Percentiles rank a stretch among this genome's conserved stretches.
phyloP scores from a whole-genome alignment of 2,329 filamentous ascomycete species.

The Aspergillus japonicus region DNA sequence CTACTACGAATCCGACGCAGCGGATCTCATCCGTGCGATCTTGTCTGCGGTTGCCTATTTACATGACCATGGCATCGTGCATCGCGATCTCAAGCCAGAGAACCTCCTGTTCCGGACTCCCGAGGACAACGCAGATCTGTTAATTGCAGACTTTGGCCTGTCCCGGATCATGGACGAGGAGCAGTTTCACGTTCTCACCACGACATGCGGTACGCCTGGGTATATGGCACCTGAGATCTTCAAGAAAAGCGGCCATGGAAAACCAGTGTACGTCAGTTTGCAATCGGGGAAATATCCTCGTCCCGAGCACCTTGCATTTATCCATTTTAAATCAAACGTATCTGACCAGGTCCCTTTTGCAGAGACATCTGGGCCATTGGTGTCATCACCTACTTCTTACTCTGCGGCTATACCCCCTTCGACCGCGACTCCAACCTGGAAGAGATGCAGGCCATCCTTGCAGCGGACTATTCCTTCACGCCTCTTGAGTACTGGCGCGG shows the following conservation, averaged over 20 bases:
- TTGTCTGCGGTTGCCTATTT: constrained; percentile 97
- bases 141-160: constrained; percentile 96
- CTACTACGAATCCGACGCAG: constrained; percentile 96
- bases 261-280: constrained; percentile 70
- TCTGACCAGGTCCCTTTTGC: constrained; percentile 8
- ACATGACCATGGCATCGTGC: constrained; percentile 97
- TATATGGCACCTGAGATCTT: constrained; percentile 99
- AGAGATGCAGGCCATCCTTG: constrained; percentile 98
- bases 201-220: constrained; percentile 93
- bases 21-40: constrained; percentile 89
- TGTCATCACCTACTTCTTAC: constrained; percentile 96
- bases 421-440: constrained; percentile 96
- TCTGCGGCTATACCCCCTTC: constrained; percentile 97
- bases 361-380: constrained; percentile 96
- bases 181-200: constrained; percentile 95
- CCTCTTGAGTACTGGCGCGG: constrained; percentile 95
- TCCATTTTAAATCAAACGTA: neutral
- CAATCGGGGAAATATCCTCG: neutral
- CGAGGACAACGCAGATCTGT: constrained; percentile 92
- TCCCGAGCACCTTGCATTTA: neutral
- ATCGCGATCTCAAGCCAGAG: constrained; percentile 96
- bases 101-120: constrained; percentile 95
- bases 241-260: constrained; percentile 96
- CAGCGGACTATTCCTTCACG: constrained; percentile 93
- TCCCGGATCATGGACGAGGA: constrained; percentile 98